Base-by-base conservation (phyloP, 2,329 filamentous ascomycete genomes). In the Thermomyces lanuginosus region DNA sequence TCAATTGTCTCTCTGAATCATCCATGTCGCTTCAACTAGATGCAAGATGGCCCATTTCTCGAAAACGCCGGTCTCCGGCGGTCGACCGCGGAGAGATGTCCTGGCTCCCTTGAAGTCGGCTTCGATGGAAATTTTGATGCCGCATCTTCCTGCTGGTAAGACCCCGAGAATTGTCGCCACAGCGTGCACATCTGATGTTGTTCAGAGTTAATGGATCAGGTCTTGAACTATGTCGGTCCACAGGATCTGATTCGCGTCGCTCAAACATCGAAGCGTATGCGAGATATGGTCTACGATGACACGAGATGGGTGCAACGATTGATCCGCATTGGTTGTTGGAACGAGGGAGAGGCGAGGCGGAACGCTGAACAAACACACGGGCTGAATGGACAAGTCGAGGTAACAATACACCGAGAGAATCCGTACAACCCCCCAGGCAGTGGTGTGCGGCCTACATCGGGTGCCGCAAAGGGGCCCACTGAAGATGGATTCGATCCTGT, bases 211-310 rank as follows among this genome's bases (percentile, higher is more conserved):
- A 70, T 95, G 41, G 76, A 77, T 16, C 68, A 73, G 0, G 83
- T 98, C 39, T 69, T 98, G 46, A 82, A 93, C 48, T 83, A 91
- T 56, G 70, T 95, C 20, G 77, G 81, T 20, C 68, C 92, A 15
- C 61, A 76, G 33, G 86, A 93, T 51, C 74, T 92, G 43, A 69
- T 95, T 48, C 72, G 73, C 39, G 86, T 82, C 47, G 86, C 89
- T 22, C 74, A 76, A 36, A 74, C 79, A 13, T 92, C 82, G 32
- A 77, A 71, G 46, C 78, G 81, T 34, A 71, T 95, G 66, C 76
- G 78, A 47, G 89, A 98, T 56, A 98, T 98, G 84, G 84, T 93
- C 3, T 98, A 95, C 55, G 89, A 98, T 51, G 89, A 98, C 52
- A 81, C 83, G 26, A 69, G 86, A 58, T 98, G 89, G 89, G 78